Evolutionary conservation across 2,329 filamentous ascomycete genomes (phyloP).

Genomic region (Trichoderma afroharzianum): DNA sequence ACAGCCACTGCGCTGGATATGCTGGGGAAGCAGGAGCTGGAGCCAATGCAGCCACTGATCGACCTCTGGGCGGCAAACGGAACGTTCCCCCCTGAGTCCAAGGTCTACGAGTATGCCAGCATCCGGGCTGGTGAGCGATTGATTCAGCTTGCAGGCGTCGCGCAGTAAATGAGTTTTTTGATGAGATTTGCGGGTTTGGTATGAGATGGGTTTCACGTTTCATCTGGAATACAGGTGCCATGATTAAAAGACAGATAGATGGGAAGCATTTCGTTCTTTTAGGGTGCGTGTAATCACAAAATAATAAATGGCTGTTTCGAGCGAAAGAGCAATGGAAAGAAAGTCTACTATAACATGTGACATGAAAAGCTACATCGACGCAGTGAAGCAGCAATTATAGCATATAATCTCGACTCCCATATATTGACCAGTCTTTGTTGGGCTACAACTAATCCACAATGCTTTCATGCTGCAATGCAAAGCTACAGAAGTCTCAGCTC

Average conservation of each 20-base stretch:
- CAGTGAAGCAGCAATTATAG: background rate
- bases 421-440: no score
- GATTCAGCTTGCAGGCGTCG: constrained; percentile 44
- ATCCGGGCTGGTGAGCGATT: constrained; percentile 57
- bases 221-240: background rate
- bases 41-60: constrained; percentile 93
- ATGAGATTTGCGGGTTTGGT: background rate
- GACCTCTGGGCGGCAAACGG: constrained; percentile 89
- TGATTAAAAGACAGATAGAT: background rate
- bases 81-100: constrained; percentile 74
- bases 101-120: constrained; percentile 64
- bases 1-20: constrained; percentile 79
- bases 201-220: background rate
- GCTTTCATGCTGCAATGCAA: background rate
- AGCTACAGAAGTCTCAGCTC: background rate
- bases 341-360: background rate
- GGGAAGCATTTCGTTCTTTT: constrained; percentile 32
- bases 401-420: background rate
- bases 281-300: background rate
- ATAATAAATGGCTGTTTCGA: background rate
- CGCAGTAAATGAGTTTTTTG: constrained; percentile 24
- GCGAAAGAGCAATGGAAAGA: background rate
- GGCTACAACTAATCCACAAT: no score
- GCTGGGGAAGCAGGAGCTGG: constrained; percentile 82
- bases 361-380: background rate